Conservation (phyloP, 2,329 filamentous ascomycete genomes). For the Botryotinia globosa region DNA sequence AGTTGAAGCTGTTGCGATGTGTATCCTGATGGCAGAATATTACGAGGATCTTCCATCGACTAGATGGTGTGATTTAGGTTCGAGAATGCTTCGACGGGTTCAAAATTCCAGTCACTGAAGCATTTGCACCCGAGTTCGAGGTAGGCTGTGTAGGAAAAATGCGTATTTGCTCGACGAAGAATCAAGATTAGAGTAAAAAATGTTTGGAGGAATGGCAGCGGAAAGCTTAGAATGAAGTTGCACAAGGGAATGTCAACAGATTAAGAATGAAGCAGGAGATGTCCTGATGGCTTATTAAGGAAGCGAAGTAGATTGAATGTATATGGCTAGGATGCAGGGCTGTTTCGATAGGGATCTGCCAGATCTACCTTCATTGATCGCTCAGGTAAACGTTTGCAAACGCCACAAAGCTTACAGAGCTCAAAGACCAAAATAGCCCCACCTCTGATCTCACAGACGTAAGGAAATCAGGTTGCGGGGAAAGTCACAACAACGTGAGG, state of each 20-base stretch:
- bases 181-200: slow-evolving; percentile 38
- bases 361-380: slow-evolving; percentile 22
- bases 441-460: slow-evolving; percentile 25
- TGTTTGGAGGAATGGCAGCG: slow-evolving; percentile 38
- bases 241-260: slow-evolving; percentile 34
- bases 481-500: slow-evolving; percentile 28
- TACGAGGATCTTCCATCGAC: slow-evolving; percentile 34
- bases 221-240: slow-evolving; percentile 25
- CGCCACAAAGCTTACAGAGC: slow-evolving; percentile 22
- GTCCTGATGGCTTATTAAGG: slow-evolving; percentile 34
- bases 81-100: slow-evolving; percentile 35
- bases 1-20: slow-evolving; percentile 26
- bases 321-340: slow-evolving; percentile 30
- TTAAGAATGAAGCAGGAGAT: slow-evolving; percentile 38
- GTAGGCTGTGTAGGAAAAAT: slow-evolving; percentile 27
- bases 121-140: slow-evolving; percentile 22
- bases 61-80: slow-evolving; percentile 12
- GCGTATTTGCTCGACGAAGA: slow-evolving; percentile 30
- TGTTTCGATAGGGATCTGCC: slow-evolving; percentile 27
- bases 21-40: slow-evolving; percentile 31
- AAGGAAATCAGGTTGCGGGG: slow-evolving; percentile 29
- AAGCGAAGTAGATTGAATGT: slow-evolving; percentile 17
- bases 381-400: slow-evolving; percentile 25
- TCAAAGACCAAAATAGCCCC: slow-evolving; percentile 17
- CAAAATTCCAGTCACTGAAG: slow-evolving; percentile 24